Evolutionary conservation across 2,329 filamentous ascomycete genomes (phyloP).

Genomic region (Pseudopithomyces maydicus): DNA sequence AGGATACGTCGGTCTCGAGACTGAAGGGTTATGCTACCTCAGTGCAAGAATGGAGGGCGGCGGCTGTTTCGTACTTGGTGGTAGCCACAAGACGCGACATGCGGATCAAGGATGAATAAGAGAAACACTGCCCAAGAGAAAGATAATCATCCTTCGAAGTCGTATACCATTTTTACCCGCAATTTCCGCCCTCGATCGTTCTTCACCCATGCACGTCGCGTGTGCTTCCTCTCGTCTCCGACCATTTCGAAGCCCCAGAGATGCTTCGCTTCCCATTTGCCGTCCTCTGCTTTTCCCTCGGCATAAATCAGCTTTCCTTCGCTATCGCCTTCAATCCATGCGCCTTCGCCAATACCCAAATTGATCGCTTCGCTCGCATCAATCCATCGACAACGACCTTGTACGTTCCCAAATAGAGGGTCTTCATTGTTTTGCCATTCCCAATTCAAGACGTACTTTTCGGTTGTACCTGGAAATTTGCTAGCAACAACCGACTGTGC

Average conservation of each 20-base stretch:
- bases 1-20: background rate
- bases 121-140: background rate
- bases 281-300: slow-evolving; percentile 13
- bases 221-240: slow-evolving; percentile 14
- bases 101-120: background rate
- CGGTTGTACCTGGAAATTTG: slow-evolving; percentile 18
- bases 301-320: slow-evolving; percentile 14
- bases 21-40: background rate
- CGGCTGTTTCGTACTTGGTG: background rate
- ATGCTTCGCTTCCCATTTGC: slow-evolving; percentile 18
- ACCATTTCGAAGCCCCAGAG: slow-evolving; percentile 20
- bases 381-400: slow-evolving; percentile 18
- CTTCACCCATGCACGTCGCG: slow-evolving; percentile 13
- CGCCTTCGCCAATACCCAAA: slow-evolving; percentile 8
- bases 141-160: slow-evolving; percentile 7
- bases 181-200: slow-evolving; percentile 15
- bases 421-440: slow-evolving; percentile 21
- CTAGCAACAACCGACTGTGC: slow-evolving; percentile 16
- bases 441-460: slow-evolving; percentile 16
- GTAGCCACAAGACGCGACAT: background rate
- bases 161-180: slow-evolving; percentile 17
- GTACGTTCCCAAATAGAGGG: slow-evolving; percentile 16
- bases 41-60: background rate
- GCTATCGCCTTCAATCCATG: slow-evolving; percentile 17
- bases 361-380: slow-evolving; percentile 12